Conservation (phyloP, 1,139 yeast species). For the Lodderomyces parapsilosis region DNA sequence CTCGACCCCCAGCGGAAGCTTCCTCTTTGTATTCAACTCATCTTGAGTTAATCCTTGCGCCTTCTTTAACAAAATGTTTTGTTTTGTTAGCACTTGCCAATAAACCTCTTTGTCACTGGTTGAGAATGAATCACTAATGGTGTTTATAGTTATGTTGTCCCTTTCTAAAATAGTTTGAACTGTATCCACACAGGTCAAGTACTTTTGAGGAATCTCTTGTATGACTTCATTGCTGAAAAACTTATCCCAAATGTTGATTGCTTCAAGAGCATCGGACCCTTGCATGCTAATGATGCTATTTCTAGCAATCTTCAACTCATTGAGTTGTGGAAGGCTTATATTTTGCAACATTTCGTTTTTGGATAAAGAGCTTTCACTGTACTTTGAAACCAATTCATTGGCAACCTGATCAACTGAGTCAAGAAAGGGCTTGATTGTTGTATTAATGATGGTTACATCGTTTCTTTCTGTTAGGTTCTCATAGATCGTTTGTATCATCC, state of each 20-base stretch:
- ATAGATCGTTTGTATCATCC: conserved; percentile 29
- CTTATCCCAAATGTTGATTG: conserved; percentile 26
- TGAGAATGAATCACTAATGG: conserved; percentile 12
- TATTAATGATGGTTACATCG: conserved; percentile 4
- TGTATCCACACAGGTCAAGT: conserved; percentile 43
- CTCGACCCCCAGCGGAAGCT: conserved; percentile 18
- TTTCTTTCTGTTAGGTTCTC: conserved; percentile 18
- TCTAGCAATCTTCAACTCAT: conserved; percentile 25
- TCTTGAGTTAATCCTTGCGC: conserved; percentile 36
- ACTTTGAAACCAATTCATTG: conserved; percentile 21
- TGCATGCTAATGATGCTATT: conserved; percentile 24
- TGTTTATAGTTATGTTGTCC: conserved; percentile 20
- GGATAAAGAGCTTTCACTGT: conserved; percentile 20
- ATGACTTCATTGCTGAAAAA: conserved; percentile 11
- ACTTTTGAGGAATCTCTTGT: conserved; percentile 32
- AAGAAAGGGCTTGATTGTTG: conserved; percentile 19
- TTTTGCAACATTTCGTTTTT: conserved; percentile 28
- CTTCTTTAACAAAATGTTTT: conserved; percentile 35
- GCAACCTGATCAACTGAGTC: conserved; percentile 22
- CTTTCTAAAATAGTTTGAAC: conserved; percentile 44
- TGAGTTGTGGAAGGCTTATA: conserved; percentile 21
- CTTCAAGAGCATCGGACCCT: conserved; percentile 15
- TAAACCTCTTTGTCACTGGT: conserved; percentile 17
- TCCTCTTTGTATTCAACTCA: conserved; percentile 18
- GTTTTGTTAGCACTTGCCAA: conserved; percentile 43